Evolutionary conservation across 768 basidiomycete species (phyloP).

Genomic region (Sporobolomyces pararoseus): DNA sequence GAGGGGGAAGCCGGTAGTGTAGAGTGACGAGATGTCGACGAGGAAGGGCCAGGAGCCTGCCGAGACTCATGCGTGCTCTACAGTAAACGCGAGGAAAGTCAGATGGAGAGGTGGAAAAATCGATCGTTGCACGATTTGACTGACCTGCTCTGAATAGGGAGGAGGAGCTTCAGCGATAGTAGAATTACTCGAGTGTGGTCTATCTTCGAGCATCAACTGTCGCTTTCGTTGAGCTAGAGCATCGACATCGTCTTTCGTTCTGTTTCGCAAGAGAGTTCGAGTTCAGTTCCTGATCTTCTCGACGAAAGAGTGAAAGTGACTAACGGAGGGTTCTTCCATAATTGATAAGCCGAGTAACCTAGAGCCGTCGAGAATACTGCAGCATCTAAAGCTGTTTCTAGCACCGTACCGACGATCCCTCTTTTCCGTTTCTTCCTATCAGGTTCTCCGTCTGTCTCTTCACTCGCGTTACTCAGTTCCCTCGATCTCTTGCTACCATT

Average conservation of each 20-base stretch:
- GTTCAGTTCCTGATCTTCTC: no score
- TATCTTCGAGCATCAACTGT: not conserved
- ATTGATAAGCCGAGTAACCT: slow-evolving; percentile 19
- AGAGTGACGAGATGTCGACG: not conserved
- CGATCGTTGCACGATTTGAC: not conserved
- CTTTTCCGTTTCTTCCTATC: not conserved
- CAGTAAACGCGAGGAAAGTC: no score
- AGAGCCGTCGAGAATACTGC: slow-evolving; percentile 15
- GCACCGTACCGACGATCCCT: slow-evolving; percentile 15
- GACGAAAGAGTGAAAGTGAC: not conserved
- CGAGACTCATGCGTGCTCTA: no score
- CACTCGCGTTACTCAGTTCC: not conserved
- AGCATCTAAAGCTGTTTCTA: slow-evolving; percentile 17
- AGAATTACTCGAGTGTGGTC: not conserved
- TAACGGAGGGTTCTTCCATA: slow-evolving; percentile 24
- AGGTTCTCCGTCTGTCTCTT: not conserved
- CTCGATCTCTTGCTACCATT: slow-evolving; percentile 7
- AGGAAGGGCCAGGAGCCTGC: not conserved
- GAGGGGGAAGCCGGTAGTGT: not conserved
- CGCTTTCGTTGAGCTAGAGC: slow-evolving; percentile 1
- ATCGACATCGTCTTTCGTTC: slow-evolving; percentile 9
- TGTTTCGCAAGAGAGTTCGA: not conserved
- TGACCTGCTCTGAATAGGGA: slow-evolving; percentile 11
- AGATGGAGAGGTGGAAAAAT: no score
- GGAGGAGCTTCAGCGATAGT: slow-evolving; percentile 12